Percentiles rank a stretch among this genome's conserved stretches.
Conservation (phyloP, 164 flowering plant genomes). For the Kingdonia uniflora region DNA sequence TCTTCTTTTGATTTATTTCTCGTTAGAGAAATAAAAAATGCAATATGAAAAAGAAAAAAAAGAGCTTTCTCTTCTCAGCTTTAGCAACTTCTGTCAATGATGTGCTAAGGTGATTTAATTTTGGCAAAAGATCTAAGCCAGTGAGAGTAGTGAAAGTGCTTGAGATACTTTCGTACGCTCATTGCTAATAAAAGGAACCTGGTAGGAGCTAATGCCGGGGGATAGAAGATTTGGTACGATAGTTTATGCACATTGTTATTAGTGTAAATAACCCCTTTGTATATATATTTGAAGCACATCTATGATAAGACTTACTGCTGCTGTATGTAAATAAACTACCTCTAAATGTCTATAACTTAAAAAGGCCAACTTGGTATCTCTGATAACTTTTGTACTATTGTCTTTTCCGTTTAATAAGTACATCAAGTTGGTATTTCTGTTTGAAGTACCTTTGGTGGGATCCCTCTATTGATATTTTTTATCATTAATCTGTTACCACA, state of each 20-base stretch:
- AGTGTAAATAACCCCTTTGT: neutral
- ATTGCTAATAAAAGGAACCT: neutral
- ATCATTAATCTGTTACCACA: neutral
- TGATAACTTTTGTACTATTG: neutral
- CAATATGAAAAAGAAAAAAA: constrained; percentile 1
- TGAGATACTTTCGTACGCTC: neutral
- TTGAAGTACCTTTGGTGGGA: neutral
- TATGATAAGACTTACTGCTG: neutral
- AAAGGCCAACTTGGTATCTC: neutral
- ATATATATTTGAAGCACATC: constrained; percentile 1
- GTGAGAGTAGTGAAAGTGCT: neutral
- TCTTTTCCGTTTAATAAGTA: no score
- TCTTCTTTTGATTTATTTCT: neutral
- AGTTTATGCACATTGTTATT: neutral
- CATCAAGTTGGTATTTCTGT: neutral
- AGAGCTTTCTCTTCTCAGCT: neutral
- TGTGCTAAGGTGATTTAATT: neutral
- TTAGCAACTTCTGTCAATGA: neutral
- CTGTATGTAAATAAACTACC: neutral
- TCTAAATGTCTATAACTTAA: neutral
- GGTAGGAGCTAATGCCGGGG: neutral
- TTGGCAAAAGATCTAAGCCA: neutral
- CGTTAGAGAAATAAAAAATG: neutral
- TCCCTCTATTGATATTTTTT: constrained; percentile 1
- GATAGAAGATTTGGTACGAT: neutral